phyloP scores from a whole-genome alignment of 148 eudicot genomes.

The Rhododendron griersonianum region DNA sequence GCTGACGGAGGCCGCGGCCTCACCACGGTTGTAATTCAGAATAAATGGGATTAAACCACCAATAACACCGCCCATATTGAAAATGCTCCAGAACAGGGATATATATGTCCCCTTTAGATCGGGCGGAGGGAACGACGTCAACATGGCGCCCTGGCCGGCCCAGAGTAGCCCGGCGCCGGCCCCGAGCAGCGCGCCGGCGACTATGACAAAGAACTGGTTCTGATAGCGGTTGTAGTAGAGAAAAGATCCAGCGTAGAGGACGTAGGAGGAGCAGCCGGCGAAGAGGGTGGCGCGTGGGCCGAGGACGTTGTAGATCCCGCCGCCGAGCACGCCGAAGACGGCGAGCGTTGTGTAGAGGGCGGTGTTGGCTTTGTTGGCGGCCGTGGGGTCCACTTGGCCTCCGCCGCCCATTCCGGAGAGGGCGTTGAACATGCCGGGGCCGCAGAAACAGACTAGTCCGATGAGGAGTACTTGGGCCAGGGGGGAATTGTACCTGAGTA shows the following conservation, averaged over 20 bases:
- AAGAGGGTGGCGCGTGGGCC: constrained; percentile 76
- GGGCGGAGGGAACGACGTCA: constrained; percentile 80
- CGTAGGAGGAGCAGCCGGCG: constrained; percentile 70
- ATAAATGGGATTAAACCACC: constrained; percentile 85
- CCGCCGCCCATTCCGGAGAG: constrained; percentile 96
- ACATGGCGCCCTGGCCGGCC: constrained; percentile 95
- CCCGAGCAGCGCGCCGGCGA: constrained; percentile 73
- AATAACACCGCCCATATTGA: constrained; percentile 89
- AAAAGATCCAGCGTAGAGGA: constrained; percentile 72
- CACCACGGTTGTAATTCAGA: constrained; percentile 53
- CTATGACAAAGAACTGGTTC: constrained; percentile 53
- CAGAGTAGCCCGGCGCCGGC: constrained; percentile 85
- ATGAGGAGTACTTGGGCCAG: constrained; percentile 61
- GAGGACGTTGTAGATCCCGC: constrained; percentile 82
- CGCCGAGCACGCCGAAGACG: constrained; percentile 74
- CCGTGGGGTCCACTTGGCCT: constrained; percentile 90
- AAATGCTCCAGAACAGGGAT: constrained; percentile 81
- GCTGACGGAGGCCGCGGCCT: constrained; percentile 58
- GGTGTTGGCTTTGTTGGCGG: constrained; percentile 89
- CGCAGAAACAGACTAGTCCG: constrained; percentile 88
- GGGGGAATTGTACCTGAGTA: constrained; percentile 74
- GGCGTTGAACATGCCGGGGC: constrained; percentile 96
- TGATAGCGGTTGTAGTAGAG: constrained; percentile 68
- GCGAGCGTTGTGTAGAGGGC: constrained; percentile 89
- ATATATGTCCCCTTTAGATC: constrained; percentile 71